Conservation (phyloP, 495 filamentous ascomycete species). For the Aspergillus leporis region DNA sequence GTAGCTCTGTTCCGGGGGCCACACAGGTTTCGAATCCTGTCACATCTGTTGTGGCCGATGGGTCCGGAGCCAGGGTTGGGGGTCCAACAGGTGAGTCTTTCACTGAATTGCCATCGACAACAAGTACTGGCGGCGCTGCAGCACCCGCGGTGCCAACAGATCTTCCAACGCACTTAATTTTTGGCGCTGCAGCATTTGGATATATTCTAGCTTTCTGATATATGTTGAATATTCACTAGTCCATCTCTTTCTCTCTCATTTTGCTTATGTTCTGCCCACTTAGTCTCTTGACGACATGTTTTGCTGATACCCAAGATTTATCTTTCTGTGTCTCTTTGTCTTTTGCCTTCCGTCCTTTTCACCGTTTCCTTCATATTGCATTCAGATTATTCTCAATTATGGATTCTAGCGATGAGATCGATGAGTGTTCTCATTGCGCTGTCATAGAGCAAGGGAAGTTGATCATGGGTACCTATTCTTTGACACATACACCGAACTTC, state of each 20-base stretch:
- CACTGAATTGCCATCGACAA: constrained; percentile 17
- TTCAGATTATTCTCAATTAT: no score
- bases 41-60: constrained; percentile 40
- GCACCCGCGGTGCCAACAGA: constrained; percentile 17
- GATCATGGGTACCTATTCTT: no score
- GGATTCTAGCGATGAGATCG: no score
- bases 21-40: constrained; percentile 66
- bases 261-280: background rate
- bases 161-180: constrained; percentile 26
- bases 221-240: background rate
- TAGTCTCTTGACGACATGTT: no score
- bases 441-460: no score
- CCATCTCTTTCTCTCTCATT: background rate
- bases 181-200: constrained; percentile 32
- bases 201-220: constrained; percentile 24
- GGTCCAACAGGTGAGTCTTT: constrained; percentile 25
- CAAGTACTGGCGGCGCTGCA: constrained; percentile 22
- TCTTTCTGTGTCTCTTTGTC: no score
- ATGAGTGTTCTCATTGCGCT: no score
- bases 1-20: constrained; percentile 66
- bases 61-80: constrained; percentile 39
- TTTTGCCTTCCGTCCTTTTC: no score
- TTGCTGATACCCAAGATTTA: no score
- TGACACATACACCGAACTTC: no score
- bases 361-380: no score